Evolutionary conservation across 352 stramenopile species (phyloP), one percentile per base, ranked within the genome.

Genomic region (Globisporangium middletonii): DNA sequence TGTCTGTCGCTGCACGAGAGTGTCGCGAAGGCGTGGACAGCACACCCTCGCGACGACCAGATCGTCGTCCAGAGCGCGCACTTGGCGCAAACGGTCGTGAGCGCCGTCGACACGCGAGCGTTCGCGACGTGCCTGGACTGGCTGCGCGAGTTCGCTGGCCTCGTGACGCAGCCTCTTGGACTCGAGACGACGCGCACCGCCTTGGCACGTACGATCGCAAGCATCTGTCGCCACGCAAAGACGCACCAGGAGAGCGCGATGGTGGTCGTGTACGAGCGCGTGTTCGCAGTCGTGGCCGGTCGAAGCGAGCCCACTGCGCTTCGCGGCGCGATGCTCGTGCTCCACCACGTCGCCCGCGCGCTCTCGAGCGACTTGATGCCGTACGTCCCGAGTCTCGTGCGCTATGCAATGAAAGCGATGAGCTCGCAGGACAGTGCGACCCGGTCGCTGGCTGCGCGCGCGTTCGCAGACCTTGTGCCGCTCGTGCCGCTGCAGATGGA

Each of bases 401-500:
- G 82, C 50, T 89, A 79, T 33, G 67, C 77, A 8, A 91, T 92
- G 79, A 73, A 71, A 28, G 68, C 69, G 0, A 91, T 93, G 81
- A 72, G 70, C 42, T 75, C 73, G 1, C 64, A 81, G 27, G 59
- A 68, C 3, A 38, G 71, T 53, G 45, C 53, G n/a, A 63, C 83
- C 11, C 75, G 83, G 13, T 69, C 55, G 3, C 62, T 79, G 52
- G 81, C 79, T 23, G 73, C 83, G 12, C 67, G 69, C n/a, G 65
- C 67, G n/a, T 93, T 93, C 72, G 73, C 77, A 18, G 74, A 85
- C 28, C 67, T 93, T 7, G 55, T 93, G 27, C 80, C 75, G 15
- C 70, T 91, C 28, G 76, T 93, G 52, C 73, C 83, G 9, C 62
- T 93, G 49, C 71, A 87, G 61, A 90, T 91, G 80, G 80, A 93